phyloP scores from a whole-genome alignment of 495 filamentous ascomycete genomes.

The Neurospora africana region DNA sequence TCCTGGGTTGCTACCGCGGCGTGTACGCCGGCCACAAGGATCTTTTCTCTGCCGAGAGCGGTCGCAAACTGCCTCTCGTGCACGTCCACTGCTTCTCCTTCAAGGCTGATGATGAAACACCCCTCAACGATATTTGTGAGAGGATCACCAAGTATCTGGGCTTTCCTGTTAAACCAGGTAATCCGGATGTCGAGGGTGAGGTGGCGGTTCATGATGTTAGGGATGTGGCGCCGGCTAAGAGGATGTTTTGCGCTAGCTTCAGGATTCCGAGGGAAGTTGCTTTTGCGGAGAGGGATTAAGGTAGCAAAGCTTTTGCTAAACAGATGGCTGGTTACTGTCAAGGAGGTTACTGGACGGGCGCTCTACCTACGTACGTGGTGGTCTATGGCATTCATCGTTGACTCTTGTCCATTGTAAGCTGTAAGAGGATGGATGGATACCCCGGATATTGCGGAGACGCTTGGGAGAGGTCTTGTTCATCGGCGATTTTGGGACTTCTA shows the following conservation, averaged over 20 bases:
- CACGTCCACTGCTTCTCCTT: slow-evolving; percentile 87
- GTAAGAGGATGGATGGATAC: not conserved
- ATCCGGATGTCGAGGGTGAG: slow-evolving; percentile 43
- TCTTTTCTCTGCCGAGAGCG: slow-evolving; percentile 45
- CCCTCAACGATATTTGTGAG: slow-evolving; percentile 52
- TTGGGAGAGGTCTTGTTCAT: not conserved
- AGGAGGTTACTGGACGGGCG: not conserved
- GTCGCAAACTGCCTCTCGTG: slow-evolving; percentile 60
- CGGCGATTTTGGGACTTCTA: not conserved
- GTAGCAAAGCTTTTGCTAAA: no score
- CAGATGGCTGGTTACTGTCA: not conserved
- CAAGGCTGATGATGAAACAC: slow-evolving; percentile 57
- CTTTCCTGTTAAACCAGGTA: slow-evolving; percentile 48
- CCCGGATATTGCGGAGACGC: not conserved
- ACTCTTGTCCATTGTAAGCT: not conserved
- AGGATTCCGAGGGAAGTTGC: slow-evolving; percentile 72
- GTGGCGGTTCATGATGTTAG: slow-evolving; percentile 67
- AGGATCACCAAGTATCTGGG: slow-evolving; percentile 53
- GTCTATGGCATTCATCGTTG: not conserved
- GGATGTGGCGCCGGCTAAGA: slow-evolving; percentile 84
- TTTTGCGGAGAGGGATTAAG: slow-evolving; percentile 39
- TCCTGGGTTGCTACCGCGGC: slow-evolving; percentile 76
- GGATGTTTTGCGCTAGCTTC: slow-evolving; percentile 94
- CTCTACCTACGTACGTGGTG: not conserved
- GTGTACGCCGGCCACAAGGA: slow-evolving; percentile 59